Evolutionary conservation across 1,139 yeast species (phyloP).

Genomic region (Pneumocystis murina): DNA sequence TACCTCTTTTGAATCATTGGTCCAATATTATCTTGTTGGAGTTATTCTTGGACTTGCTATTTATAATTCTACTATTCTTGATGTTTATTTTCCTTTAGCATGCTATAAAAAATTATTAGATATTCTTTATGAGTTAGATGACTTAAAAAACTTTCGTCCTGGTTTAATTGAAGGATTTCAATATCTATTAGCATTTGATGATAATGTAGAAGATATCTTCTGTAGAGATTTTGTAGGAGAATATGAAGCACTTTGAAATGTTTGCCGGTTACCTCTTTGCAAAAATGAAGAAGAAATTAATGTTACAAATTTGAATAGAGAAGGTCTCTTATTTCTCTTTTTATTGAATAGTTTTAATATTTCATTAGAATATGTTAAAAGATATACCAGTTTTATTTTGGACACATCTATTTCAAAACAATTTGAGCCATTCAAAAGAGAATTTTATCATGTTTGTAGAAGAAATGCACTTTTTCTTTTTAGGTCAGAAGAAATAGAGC

Average conservation of each 20-base stretch:
- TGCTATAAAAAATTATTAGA: constrained; percentile 60
- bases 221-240: constrained; percentile 31
- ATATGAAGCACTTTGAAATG: constrained; percentile 15
- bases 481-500: constrained; percentile 64
- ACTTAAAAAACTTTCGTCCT: constrained; percentile 56
- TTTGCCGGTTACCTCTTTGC: constrained; percentile 33
- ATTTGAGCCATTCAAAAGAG: constrained; percentile 44
- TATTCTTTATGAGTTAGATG: constrained; percentile 41
- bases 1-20: constrained; percentile 22
- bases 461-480: constrained; percentile 69
- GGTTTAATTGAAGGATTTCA: constrained; percentile 43
- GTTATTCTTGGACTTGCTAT: constrained; percentile 79
- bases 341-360: background rate
- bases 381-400: constrained; percentile 47
- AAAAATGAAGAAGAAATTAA: constrained; percentile 37
- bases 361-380: constrained; percentile 39
- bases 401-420: constrained; percentile 39
- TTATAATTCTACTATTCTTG: constrained; percentile 76
- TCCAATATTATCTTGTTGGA: constrained; percentile 59
- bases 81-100: constrained; percentile 59
- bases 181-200: constrained; percentile 36
- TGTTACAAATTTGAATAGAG: constrained; percentile 44
- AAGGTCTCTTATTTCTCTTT: background rate
- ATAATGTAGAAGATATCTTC: constrained; percentile 33
- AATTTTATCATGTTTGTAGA: constrained; percentile 62